Conservation (phyloP, 2,329 filamentous ascomycete genomes). For the Colletotrichum sp. region DNA sequence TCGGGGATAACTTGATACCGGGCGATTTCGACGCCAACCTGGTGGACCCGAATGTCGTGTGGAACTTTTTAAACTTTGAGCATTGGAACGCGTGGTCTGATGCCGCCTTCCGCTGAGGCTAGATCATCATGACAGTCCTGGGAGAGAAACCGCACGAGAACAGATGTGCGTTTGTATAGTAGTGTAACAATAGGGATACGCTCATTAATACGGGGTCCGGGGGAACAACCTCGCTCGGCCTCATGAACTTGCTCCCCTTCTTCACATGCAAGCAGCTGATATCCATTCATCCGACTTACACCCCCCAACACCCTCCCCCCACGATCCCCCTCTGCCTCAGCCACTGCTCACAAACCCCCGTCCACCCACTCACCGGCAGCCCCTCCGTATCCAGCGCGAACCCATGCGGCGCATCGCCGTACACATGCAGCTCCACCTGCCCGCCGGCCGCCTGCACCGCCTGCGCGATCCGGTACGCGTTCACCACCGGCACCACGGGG, state of each 20-base stretch:
- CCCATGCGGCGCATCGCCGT: constrained; percentile 24
- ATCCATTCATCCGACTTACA: not conserved
- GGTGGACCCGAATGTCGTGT: constrained; percentile 17
- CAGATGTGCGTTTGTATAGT: not conserved
- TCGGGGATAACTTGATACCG: constrained; percentile 6
- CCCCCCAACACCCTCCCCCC: not conserved
- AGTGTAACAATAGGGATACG: not conserved
- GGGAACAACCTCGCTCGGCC: not conserved
- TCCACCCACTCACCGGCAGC: constrained; percentile 23
- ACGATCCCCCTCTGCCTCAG: constrained; percentile 11
- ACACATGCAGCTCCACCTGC: constrained; percentile 24
- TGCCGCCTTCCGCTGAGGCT: not conserved
- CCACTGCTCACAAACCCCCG: constrained; percentile 22
- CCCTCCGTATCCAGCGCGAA: constrained; percentile 23
- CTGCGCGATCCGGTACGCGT: constrained; percentile 25
- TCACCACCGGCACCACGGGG: constrained; percentile 23
- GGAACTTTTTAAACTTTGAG: constrained; percentile 21
- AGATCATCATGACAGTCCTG: not conserved
- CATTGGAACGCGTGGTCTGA: constrained; percentile 20
- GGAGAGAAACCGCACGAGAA: not conserved
- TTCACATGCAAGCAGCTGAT: not conserved
- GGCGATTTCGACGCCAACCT: constrained; percentile 13
- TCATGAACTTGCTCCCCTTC: not conserved
- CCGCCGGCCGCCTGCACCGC: constrained; percentile 16
- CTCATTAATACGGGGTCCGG: not conserved